Percentiles rank a stretch among this genome's conserved stretches.
These are phyloP conservation scores for Yamadazyma diospyri DNA, from an alignment of 1,139 yeast genomes.

Conservation along the genomic window DNA sequence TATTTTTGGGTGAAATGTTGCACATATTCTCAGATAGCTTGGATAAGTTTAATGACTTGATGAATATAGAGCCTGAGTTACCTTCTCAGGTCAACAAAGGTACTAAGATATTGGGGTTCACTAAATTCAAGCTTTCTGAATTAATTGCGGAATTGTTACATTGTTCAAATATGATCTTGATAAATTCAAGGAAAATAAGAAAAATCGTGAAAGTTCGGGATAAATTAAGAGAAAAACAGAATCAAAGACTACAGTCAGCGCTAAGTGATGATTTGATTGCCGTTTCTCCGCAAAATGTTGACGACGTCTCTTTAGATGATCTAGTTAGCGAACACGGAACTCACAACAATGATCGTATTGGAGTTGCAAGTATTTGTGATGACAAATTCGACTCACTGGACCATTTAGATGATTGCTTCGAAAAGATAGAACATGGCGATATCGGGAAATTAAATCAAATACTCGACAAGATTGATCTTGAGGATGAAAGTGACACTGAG, in stretches of 20 bases:
- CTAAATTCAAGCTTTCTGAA: conserved; percentile 42
- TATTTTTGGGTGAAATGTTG: conserved; percentile 45
- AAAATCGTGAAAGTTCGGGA: conserved; percentile 36
- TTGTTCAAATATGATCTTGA: conserved; percentile 47
- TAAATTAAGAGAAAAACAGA: conserved; percentile 30
- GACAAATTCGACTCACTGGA: background rate
- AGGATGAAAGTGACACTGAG: conserved; percentile 43
- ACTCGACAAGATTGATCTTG: conserved; percentile 20
- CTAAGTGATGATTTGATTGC: conserved; percentile 15
- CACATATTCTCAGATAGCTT: conserved; percentile 38
- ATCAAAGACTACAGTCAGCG: conserved; percentile 30
- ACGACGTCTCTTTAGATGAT: conserved; percentile 38
- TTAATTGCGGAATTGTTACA: conserved; percentile 45
- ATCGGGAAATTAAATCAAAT: conserved; percentile 13
- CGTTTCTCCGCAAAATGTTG: conserved; percentile 34
- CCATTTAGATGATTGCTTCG: conserved; percentile 8
- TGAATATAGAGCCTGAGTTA: conserved; percentile 26
- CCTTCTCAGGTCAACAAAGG: conserved; percentile 18
- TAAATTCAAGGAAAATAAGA: conserved; percentile 38
- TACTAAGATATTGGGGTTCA: conserved; percentile 32
- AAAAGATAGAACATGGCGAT: conserved; percentile 12
- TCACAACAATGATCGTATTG: conserved; percentile 1
- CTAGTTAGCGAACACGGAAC: conserved; percentile 9
- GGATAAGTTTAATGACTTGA: conserved; percentile 26
- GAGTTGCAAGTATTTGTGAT: background rate